These are phyloP conservation scores for Tricholoma hemisulphureum DNA, from an alignment of 768 basidiomycete genomes.

Conservation along the genomic window DNA sequence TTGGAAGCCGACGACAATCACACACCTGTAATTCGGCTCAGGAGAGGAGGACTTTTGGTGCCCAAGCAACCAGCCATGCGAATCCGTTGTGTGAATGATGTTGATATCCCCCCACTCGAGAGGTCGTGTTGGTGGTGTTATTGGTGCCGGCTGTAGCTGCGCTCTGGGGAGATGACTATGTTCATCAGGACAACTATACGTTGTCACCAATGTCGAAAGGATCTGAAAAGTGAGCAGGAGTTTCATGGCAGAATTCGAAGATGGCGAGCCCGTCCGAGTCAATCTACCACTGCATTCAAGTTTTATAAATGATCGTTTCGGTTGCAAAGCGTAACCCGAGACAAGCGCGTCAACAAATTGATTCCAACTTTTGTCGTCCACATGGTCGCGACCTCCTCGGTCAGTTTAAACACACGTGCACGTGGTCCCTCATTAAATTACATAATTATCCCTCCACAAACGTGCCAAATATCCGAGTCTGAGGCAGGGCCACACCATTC, in stretches of 20 bases:
- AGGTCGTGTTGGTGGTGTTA: constrained; percentile 59
- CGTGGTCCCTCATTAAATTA: too few relatives aligned
- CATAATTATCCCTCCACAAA: too few relatives aligned
- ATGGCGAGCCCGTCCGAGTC: background rate
- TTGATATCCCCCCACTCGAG: constrained; percentile 90
- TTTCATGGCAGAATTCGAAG: background rate
- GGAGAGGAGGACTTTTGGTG: constrained; percentile 74
- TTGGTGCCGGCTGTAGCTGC: constrained; percentile 35
- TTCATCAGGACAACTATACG: constrained; percentile 23
- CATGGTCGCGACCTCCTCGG: too few relatives aligned
- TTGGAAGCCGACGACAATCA: background rate
- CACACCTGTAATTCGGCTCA: constrained; percentile 72
- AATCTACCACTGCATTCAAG: too few relatives aligned
- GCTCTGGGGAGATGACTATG: constrained; percentile 32
- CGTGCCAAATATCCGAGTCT: too few relatives aligned
- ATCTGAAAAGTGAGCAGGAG: background rate
- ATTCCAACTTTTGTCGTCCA: too few relatives aligned
- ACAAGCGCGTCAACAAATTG: too few relatives aligned
- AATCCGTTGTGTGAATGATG: constrained; percentile 84
- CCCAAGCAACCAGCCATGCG: constrained; percentile 69
- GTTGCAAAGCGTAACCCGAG: too few relatives aligned
- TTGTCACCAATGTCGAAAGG: background rate
- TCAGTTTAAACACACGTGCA: too few relatives aligned
- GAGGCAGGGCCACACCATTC: too few relatives aligned
- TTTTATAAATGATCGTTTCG: too few relatives aligned